Evolutionary conservation across 805 yeast species (phyloP), one percentile per base, ranked within the genome.

Genomic region (Yarrowia divulgata): DNA sequence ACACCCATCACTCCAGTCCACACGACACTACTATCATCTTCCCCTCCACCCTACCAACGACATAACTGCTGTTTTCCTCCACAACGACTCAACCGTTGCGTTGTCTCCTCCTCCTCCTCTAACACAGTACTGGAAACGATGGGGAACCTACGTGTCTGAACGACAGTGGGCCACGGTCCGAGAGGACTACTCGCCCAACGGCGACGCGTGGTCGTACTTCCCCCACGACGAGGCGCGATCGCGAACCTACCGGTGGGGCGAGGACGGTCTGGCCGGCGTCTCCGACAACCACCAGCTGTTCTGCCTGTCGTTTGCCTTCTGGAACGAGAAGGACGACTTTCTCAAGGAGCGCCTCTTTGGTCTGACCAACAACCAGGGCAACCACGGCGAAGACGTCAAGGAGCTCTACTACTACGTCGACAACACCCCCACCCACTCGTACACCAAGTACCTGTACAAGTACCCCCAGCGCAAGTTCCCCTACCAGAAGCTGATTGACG

Each of bases 301-400:
- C 40, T 89, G 94, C 77, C 78, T 91, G 73, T 85, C 90, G n/a
- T 82, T 93, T 81, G 97, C 93, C 2, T 82, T 93, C 71, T 93
- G 98, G 98, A 93, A 93, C 80, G 97, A 90, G 73, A 82, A 91
- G 73, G 98, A 93, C 79, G 88, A 86, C 52, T 85, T 91, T 73
- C 83, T 93, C 77, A 93, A 93, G 79, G 98, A 93, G 77, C 88
- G 91, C 72, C 82, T 90, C 71, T 93, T 88, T 78, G 98, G 98
- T 1, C 84, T 92, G 48, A 92, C 97, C 35, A 96, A 96, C 66
- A 92, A 91, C 14, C 93, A 93, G 77, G 98, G 97, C 13, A 93
- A 93, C 77, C 98, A 93, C 78, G 98, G 98, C 69, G 98, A 93
- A 77, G 98, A 93, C 77, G 97, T 91, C 71, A 93, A 93, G 80